These are phyloP conservation scores for Yamadazyma sp. DNA, from an alignment of 805 yeast genomes.

Conservation along the genomic window DNA sequence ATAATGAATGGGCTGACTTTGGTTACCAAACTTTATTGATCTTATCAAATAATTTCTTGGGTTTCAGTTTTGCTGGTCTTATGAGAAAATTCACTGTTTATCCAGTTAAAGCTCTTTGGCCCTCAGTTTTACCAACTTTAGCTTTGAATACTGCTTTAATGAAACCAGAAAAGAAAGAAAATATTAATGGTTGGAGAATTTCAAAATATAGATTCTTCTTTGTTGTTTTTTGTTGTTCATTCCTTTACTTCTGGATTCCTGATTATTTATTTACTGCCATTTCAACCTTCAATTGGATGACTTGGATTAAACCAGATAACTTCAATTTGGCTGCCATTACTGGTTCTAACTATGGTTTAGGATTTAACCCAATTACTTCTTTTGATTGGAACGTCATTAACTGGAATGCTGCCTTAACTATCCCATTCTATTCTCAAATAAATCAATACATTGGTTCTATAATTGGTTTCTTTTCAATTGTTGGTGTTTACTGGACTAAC, in stretches of 20 bases:
- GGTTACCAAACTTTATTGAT: slow-evolving; percentile 24
- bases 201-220: slow-evolving; percentile 22
- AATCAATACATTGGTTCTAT: slow-evolving; percentile 17
- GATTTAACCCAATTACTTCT: slow-evolving; percentile 51
- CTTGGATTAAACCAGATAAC: slow-evolving; percentile 55
- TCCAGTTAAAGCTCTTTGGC: slow-evolving; percentile 26
- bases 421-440: slow-evolving; percentile 37
- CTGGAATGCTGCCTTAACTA: slow-evolving; percentile 29
- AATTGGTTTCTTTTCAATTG: slow-evolving; percentile 17
- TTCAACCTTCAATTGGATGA: slow-evolving; percentile 51
- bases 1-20: slow-evolving; percentile 21
- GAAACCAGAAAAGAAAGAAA: slow-evolving; percentile 20
- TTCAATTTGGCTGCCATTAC: slow-evolving; percentile 47
- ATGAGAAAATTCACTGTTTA: slow-evolving; percentile 24
- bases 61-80: slow-evolving; percentile 29
- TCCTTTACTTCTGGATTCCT: slow-evolving; percentile 46
- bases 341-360: slow-evolving; percentile 46
- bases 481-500: slow-evolving; percentile 21
- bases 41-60: slow-evolving; percentile 22
- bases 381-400: slow-evolving; percentile 50
- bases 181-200: slow-evolving; percentile 29
- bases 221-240: slow-evolving; percentile 22
- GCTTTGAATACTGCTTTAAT: slow-evolving; percentile 29
- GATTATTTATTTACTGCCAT: slow-evolving; percentile 40
- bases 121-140: slow-evolving; percentile 23